A percentile compares a stretch with the other conserved stretches of the same genome.
Evolutionary conservation across 148 eudicot species (phyloP).

Genomic region (Rheum nobile): DNA sequence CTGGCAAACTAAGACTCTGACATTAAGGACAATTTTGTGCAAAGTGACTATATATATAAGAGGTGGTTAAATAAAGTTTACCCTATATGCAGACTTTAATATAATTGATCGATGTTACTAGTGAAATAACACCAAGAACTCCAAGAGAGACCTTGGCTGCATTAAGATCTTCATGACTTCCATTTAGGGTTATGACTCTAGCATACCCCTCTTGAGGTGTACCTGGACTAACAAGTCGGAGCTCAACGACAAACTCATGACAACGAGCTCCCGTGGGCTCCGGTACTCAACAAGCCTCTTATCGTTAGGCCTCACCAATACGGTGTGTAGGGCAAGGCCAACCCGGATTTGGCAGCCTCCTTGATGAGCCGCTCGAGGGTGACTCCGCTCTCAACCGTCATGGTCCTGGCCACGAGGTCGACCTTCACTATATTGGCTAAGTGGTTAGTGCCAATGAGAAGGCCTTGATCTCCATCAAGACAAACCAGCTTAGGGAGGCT

Average conservation of each 20-base stretch:
- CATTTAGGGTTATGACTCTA: constrained; percentile 21
- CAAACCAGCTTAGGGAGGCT: constrained; percentile 64
- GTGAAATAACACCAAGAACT: constrained; percentile 77
- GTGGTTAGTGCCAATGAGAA: constrained; percentile 53
- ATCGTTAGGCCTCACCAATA: constrained; percentile 80
- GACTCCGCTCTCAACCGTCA: constrained; percentile 51
- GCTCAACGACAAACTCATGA: constrained; percentile 44
- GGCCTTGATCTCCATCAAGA: constrained; percentile 44
- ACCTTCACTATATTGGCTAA: constrained; percentile 21
- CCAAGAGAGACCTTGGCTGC: constrained; percentile 76
- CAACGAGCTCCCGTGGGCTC: constrained; percentile 72
- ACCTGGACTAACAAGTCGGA: constrained; percentile 50
- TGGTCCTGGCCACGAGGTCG: constrained; percentile 14
- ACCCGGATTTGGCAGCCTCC: constrained; percentile 40
- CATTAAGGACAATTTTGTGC: no score
- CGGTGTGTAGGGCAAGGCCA: constrained; percentile 54
- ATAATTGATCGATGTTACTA: no score
- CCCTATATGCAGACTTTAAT: no score
- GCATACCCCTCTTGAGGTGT: constrained; percentile 27
- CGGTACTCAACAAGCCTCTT: constrained; percentile 63
- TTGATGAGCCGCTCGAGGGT: constrained; percentile 39
- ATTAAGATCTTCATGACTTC: constrained; percentile 28
- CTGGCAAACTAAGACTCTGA: no score
- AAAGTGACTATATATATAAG: no score
- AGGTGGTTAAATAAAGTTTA: not conserved